phyloP scores from a whole-genome alignment of 1,284 basidiomycete genomes.

The Rhodotorula sp. region DNA sequence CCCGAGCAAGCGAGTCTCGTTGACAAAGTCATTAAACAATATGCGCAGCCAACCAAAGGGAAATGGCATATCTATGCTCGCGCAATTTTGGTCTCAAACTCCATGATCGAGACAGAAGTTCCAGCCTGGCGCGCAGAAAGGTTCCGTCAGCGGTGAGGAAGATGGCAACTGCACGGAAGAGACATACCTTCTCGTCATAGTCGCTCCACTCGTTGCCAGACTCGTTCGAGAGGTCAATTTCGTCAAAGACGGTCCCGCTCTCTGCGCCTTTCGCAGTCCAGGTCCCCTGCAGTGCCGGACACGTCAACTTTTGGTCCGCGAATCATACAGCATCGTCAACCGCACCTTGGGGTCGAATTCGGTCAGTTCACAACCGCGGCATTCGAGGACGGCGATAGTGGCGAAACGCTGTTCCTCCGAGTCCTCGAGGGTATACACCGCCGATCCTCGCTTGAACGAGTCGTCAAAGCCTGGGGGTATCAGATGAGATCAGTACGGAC shows the following conservation, averaged over 20 bases:
- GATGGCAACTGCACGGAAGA: not conserved
- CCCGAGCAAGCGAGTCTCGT: not conserved
- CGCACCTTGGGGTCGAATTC: conserved; percentile 34
- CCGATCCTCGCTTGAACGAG: conserved; percentile 33
- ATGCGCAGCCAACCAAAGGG: not conserved
- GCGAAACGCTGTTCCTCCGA: conserved; percentile 35
- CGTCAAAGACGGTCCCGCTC: conserved; percentile 30
- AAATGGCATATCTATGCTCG: conserved; percentile 10
- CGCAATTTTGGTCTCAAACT: conserved; percentile 22
- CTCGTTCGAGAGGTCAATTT: conserved; percentile 35
- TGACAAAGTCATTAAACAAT: not conserved
- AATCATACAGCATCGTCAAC: too few species aligned
- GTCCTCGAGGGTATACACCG: conserved; percentile 33
- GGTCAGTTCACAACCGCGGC: conserved; percentile 38
- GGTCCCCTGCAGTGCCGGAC: conserved; percentile 2
- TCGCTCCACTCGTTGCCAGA: conserved; percentile 38
- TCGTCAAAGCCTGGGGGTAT: conserved; percentile 32
- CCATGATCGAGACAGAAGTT: conserved; percentile 23
- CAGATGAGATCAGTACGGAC: not conserved
- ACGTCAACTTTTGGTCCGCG: too few species aligned
- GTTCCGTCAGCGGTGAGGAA: not conserved
- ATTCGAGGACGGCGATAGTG: conserved; percentile 38
- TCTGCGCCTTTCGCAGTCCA: conserved; percentile 32
- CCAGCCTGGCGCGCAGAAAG: conserved; percentile 1
- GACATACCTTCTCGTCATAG: conserved; percentile 39